These are phyloP conservation scores for Candida chauliodis DNA, from an alignment of 805 yeast genomes.

Conservation along the genomic window DNA sequence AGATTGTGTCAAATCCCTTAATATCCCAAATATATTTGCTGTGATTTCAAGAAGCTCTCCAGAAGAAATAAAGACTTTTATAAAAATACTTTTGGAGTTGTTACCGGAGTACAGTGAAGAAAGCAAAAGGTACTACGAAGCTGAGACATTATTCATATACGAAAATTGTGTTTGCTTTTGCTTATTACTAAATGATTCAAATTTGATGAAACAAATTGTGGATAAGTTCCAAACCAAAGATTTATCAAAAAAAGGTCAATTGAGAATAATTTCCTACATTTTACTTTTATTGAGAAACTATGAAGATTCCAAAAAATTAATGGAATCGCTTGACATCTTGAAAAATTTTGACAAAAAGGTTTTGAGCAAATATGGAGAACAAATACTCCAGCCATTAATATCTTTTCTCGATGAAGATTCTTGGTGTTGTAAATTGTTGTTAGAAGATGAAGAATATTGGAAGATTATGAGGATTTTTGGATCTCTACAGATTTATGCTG, in stretches of 20 bases:
- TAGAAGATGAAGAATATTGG: constrained; percentile 49
- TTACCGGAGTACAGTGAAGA: constrained; percentile 26
- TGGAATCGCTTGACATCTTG: constrained; percentile 8
- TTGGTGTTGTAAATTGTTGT: constrained; percentile 37
- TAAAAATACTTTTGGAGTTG: constrained; percentile 22
- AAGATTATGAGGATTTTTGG: constrained; percentile 47
- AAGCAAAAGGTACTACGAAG: constrained; percentile 40
- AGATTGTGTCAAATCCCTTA: constrained; percentile 77
- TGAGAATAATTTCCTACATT: constrained; percentile 52
- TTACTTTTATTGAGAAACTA: constrained; percentile 43
- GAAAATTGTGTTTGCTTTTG: constrained; percentile 42
- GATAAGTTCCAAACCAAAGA: constrained; percentile 11
- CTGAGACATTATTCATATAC: constrained; percentile 45
- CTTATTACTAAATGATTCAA: constrained; percentile 24
- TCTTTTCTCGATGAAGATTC: constrained; percentile 44
- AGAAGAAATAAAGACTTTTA: constrained; percentile 32
- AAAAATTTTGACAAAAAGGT: constrained; percentile 39
- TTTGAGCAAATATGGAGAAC: constrained; percentile 41
- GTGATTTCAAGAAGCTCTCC: constrained; percentile 39
- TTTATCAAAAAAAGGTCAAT: constrained; percentile 26
- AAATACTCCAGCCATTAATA: constrained; percentile 46
- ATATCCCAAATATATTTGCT: constrained; percentile 53
- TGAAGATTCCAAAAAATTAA: constrained; percentile 14
- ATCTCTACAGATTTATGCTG: constrained; percentile 40
- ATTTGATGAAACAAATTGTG: constrained; percentile 16